A percentile compares a stretch with the other conserved stretches of the same genome.
Conservation (phyloP, 2,329 filamentous ascomycete genomes). For the Fusarium xyrophilum region DNA sequence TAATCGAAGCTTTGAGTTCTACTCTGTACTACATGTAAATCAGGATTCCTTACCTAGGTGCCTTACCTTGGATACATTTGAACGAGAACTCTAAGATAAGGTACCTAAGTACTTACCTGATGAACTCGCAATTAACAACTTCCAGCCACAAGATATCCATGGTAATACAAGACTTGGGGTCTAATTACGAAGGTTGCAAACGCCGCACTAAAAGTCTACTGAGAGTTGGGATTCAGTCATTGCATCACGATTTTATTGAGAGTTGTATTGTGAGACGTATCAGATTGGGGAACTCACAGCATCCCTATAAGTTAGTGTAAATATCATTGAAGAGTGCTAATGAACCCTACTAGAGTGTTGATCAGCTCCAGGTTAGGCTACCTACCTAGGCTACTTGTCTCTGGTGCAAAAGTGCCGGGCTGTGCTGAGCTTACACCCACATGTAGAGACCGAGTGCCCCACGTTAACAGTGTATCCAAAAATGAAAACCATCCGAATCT, state of each 20-base stretch:
- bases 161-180: background rate
- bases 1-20: background rate
- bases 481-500: background rate
- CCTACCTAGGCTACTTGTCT: background rate
- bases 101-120: background rate
- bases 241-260: background rate
- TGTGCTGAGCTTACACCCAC: background rate
- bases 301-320: background rate
- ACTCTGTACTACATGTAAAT: background rate
- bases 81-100: background rate
- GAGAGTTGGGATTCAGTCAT: background rate
- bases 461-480: background rate
- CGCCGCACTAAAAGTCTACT: no score
- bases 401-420: background rate
- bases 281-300: background rate
- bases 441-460: background rate
- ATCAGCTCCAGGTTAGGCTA: background rate
- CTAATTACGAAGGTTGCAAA: background rate
- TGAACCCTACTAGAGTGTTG: background rate
- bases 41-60: background rate
- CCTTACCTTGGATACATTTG: background rate
- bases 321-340: background rate
- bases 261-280: background rate
- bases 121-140: no score
- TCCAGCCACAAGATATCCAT: background rate